Evolutionary conservation across 441 rosid genomes (phyloP), one percentile per base, ranked within the genome.

Genomic region (Pelargonium australe): DNA sequence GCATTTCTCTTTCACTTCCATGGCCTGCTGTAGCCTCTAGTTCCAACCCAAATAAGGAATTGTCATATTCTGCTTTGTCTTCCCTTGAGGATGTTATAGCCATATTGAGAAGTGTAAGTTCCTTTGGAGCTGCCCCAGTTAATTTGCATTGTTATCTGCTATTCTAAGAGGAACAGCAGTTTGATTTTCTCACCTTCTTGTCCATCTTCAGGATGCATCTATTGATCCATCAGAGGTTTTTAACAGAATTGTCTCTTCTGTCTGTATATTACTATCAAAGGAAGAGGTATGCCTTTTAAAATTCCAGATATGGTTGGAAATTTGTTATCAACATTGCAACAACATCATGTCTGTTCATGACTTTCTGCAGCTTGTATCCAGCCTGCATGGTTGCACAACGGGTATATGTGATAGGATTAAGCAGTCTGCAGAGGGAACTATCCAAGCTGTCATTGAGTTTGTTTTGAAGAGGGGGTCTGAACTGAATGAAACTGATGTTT

Each of bases 201-300:
- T 66, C 47, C 70, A 55, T 76, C 63, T 81, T 73, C 95, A 95
- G 99, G 98, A 95, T 86, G 92, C 98, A 75, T 95, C 99, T 61
- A 95, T 95, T 73, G 99, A 95, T 80, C 99, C 97, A 63, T 95
- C 99, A 16, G 97, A 95, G 82, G 96, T 95, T 84, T 92, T 90
- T 70, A 92, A 95, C 85, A 85, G 99, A 86, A 87, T 95, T 73
- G 89, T 92, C 72, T 85, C 92, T 51, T 92, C 98, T 67, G 75
- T 87, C 65, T 88, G 96, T 85, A 75, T 78, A 71, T 87, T 92
- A 72, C 75, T 95, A 78, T 83, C 87, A 11, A 85, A 81, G 80
- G 87, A 88, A 44, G 99, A 95, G 98, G 98, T 92, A 80, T 49
- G 51, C 68, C 37, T 74, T 81, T 72, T 28, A 5, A 12, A 70